These are phyloP conservation scores for Fonsecaea erecta DNA, from an alignment of 2,329 filamentous ascomycete genomes.

Conservation along the genomic window DNA sequence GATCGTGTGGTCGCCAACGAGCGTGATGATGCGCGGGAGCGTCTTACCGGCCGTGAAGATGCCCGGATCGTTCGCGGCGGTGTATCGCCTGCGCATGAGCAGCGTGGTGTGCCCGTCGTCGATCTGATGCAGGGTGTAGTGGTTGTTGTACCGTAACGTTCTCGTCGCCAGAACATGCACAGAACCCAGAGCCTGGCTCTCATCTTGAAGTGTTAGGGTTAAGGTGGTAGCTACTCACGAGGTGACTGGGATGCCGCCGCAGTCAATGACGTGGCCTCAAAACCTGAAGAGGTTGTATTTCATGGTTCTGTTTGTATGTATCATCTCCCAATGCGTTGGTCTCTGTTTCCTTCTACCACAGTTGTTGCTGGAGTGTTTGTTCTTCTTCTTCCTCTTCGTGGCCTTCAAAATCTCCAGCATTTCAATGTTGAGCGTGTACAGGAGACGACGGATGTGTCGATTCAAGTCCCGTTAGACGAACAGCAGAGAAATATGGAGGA, in stretches of 20 bases:
- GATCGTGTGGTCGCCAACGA: constrained; percentile 57
- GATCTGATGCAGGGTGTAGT: constrained; percentile 79
- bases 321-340: not conserved
- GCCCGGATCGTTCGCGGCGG: constrained; percentile 68
- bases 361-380: not conserved
- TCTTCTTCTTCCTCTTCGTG: not conserved
- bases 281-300: constrained; percentile 79
- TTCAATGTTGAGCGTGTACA: not conserved
- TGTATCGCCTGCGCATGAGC: constrained; percentile 71
- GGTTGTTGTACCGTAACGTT: constrained; percentile 74
- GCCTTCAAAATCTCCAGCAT: not conserved
- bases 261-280: constrained; percentile 80
- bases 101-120: constrained; percentile 82
- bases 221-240: constrained; percentile 62
- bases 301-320: constrained; percentile 57
- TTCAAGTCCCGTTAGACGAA: too few relatives aligned
- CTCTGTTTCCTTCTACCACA: not conserved
- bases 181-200: not conserved
- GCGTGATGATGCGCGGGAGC: constrained; percentile 77
- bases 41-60: constrained; percentile 75
- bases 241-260: constrained; percentile 82
- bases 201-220: not conserved
- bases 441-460: not conserved
- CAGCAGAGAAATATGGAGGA: too few relatives aligned
- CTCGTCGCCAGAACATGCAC: not conserved